Conservation (phyloP, 2,329 filamentous ascomycete genomes). For the Xylariaceae sp. region DNA sequence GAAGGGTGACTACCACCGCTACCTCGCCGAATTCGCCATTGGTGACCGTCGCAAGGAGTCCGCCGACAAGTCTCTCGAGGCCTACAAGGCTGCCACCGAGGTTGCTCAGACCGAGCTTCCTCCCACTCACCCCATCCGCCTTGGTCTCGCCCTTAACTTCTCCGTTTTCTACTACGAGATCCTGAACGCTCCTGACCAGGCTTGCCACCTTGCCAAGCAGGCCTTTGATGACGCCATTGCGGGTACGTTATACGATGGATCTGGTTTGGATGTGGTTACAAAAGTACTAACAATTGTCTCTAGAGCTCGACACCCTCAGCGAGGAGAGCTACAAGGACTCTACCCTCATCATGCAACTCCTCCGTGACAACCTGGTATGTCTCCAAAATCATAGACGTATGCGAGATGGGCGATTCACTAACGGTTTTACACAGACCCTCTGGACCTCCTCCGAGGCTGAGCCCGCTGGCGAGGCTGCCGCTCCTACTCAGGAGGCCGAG, state of each 20-base stretch:
- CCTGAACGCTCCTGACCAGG: slow-evolving; percentile 95
- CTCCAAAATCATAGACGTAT: not conserved
- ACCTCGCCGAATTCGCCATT: slow-evolving; percentile 93
- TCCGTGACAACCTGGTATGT: slow-evolving; percentile 89
- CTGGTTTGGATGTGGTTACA: not conserved
- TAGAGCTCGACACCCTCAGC: slow-evolving; percentile 91
- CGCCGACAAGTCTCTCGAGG: slow-evolving; percentile 89
- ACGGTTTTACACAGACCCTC: slow-evolving; percentile 62
- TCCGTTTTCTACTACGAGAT: slow-evolving; percentile 99
- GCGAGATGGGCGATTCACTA: not conserved
- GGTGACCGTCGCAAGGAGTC: slow-evolving; percentile 93
- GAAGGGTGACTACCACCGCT: slow-evolving; percentile 99
- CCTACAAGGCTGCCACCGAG: slow-evolving; percentile 92
- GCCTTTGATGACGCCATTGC: slow-evolving; percentile 96
- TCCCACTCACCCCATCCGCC: slow-evolving; percentile 87
- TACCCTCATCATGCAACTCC: slow-evolving; percentile 96
- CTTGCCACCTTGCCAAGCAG: slow-evolving; percentile 95
- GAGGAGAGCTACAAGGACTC: slow-evolving; percentile 99
- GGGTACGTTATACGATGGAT: slow-evolving; percentile 35
- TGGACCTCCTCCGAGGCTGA: slow-evolving; percentile 99
- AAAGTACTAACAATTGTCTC: slow-evolving; percentile 24
- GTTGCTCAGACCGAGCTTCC: slow-evolving; percentile 84
- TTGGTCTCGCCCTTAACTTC: slow-evolving; percentile 90
- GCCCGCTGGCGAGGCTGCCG: slow-evolving; percentile 51
- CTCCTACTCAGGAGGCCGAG: slow-evolving; percentile 51